Conservation (phyloP, 1,284 basidiomycete species). For the Irpex rosettiformis region DNA sequence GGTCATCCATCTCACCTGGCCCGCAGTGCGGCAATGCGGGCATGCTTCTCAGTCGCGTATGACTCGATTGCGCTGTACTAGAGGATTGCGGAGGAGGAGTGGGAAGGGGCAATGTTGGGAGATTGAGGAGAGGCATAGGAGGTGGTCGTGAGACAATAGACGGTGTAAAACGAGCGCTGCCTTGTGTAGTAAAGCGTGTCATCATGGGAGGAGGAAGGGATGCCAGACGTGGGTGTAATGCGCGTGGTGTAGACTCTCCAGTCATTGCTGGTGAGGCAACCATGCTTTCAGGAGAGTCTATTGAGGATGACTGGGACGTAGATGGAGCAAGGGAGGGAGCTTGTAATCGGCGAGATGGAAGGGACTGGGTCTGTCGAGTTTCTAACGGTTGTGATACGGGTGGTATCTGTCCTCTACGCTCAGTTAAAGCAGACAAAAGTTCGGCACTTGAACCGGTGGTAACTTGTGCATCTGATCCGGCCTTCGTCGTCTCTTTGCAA, state of each 20-base stretch:
- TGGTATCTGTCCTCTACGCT: neutral
- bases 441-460: neutral
- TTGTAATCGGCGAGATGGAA: slow-evolving; percentile 5
- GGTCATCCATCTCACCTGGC: slow-evolving; percentile 29
- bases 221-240: slow-evolving; percentile 24
- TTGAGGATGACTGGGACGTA: neutral
- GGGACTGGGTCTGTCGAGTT: slow-evolving; percentile 2
- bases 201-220: slow-evolving; percentile 32
- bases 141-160: slow-evolving; percentile 46
- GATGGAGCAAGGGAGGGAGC: slow-evolving; percentile 5
- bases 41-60: slow-evolving; percentile 39
- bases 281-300: neutral
- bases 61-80: slow-evolving; percentile 17
- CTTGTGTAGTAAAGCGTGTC: slow-evolving; percentile 29
- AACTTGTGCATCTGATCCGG: neutral
- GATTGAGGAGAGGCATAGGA: slow-evolving; percentile 45
- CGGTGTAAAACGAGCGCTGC: slow-evolving; percentile 45
- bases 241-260: slow-evolving; percentile 3
- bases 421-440: neutral
- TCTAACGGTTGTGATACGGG: neutral
- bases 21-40: slow-evolving; percentile 49
- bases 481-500: neutral
- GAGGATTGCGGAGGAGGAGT: slow-evolving; percentile 21
- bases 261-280: neutral
- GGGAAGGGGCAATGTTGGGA: slow-evolving; percentile 41